These are phyloP conservation scores for Phaeophleospora eucalypticola DNA, from an alignment of 2,329 filamentous ascomycete genomes.

Conservation along the genomic window DNA sequence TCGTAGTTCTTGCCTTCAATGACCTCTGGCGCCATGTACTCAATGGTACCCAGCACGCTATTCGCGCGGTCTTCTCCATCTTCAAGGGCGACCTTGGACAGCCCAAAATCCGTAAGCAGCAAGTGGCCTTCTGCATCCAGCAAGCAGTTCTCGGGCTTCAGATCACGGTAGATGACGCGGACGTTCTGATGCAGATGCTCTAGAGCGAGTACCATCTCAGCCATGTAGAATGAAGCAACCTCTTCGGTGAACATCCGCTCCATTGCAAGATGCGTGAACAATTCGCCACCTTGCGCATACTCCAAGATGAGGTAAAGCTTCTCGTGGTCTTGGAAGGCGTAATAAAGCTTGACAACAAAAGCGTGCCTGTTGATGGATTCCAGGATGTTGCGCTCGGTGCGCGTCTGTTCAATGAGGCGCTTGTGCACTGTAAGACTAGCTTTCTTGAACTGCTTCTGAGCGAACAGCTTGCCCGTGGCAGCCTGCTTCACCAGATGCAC, in stretches of 20 bases:
- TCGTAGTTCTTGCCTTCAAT: conserved; percentile 84
- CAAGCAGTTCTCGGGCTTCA: conserved; percentile 97
- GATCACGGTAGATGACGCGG: conserved; percentile 91
- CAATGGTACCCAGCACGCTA: conserved; percentile 88
- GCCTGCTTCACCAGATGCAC: conserved; percentile 90
- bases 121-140: conserved; percentile 88
- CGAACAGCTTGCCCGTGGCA: conserved; percentile 81
- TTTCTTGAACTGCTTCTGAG: conserved; percentile 98
- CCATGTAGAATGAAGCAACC: conserved; percentile 94
- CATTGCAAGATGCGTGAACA: conserved; percentile 90
- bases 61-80: conserved; percentile 65
- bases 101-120: conserved; percentile 90
- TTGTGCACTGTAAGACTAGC: conserved; percentile 93
- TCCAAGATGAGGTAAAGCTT: conserved; percentile 97
- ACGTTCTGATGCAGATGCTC: conserved; percentile 89
- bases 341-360: conserved; percentile 96
- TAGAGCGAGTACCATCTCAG: conserved; percentile 90
- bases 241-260: conserved; percentile 94
- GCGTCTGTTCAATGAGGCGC: conserved; percentile 93
- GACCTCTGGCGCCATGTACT: conserved; percentile 98
- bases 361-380: conserved; percentile 95
- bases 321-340: conserved; percentile 96
- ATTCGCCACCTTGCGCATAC: conserved; percentile 93
- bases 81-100: conserved; percentile 88
- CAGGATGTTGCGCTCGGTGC: conserved; percentile 89